Evolutionary conservation across 306 rosid genomes (phyloP).

Genomic region (Cyamopsis tetragonoloba): DNA sequence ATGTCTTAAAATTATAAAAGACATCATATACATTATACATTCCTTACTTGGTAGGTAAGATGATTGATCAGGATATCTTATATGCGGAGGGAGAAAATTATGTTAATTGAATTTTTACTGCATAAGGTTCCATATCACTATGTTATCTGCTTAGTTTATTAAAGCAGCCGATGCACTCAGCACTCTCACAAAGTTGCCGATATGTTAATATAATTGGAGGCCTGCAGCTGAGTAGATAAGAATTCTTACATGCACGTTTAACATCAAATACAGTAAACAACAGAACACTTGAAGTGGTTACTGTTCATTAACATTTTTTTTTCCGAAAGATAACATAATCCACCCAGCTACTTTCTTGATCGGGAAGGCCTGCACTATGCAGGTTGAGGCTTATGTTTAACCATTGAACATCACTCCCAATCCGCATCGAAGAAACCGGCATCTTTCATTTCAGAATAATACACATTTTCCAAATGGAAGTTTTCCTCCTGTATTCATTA

Average conservation of each 20-base stretch:
- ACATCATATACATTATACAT: no score
- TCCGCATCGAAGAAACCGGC: slow-evolving; percentile 56
- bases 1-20: no score
- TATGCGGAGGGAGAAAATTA: no score
- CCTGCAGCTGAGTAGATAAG: not conserved
- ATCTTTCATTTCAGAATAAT: slow-evolving; percentile 79
- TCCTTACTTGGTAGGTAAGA: no score
- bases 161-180: not conserved
- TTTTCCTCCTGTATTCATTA: slow-evolving; percentile 48
- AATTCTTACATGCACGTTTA: not conserved
- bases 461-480: slow-evolving; percentile 55
- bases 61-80: no score
- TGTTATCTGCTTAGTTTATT: not conserved
- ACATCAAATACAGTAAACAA: not conserved
- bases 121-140: no score
- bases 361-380: not conserved
- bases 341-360: not conserved
- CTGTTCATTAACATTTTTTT: not conserved
- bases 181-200: not conserved
- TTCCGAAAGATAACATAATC: not conserved
- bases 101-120: no score
- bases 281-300: not conserved
- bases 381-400: not conserved
- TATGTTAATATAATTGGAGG: not conserved
- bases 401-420: not conserved